Evolutionary conservation across 192 early-diverging fungal species (phyloP), one percentile per base, ranked within the genome.

Genomic region (Borealophlyctis nickersoniae): DNA sequence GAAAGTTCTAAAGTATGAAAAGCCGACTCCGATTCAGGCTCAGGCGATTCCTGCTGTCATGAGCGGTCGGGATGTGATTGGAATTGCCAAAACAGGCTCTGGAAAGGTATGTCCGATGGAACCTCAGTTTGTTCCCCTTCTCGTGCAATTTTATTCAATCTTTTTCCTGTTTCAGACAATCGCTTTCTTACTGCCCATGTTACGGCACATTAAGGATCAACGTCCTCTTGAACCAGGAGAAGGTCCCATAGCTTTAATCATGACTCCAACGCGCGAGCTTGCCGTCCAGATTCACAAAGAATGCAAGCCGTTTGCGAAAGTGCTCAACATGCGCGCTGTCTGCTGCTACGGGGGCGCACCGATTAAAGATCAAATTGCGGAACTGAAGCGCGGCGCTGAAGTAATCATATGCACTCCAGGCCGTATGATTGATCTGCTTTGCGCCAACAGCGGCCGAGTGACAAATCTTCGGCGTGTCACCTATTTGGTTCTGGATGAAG

Each of bases 341-440:
- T 96, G 94, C 72, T 91, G 96, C 39, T 98, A 98, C 81, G 97
- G 97, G 49, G 97, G 97, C 34, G 94, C 95, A 3, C 94, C 95
- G 70, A 84, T 94, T 66, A 89, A 89, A 64, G 93, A 92, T 32
- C 94, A 99, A 78, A 92, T 89, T n/a, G 91, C 94, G 32, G 95
- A 97, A 75, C 81, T 99, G 51, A 74, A 74, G 50, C 94, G 95
- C 74, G 95, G 97, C 52, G 94, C 97, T 30, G 96, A 27, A 89
- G 93, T 77, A 89, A 79, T 99, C 4, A 88, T 96, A 24, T 93
- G 92, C 29, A 97, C 95, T 2, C 96, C 96, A 49, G 96, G 96
- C 48, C 84, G 95, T 52, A 80, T 98, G 53, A 85, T 87, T 59
- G 95, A 99, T 59, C 85, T 96, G 70, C 78, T 98, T 36, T 86